Evolutionary conservation across 2,329 filamentous ascomycete genomes (phyloP), one percentile per base, ranked within the genome.

Genomic region (Exophiala mesophila): DNA sequence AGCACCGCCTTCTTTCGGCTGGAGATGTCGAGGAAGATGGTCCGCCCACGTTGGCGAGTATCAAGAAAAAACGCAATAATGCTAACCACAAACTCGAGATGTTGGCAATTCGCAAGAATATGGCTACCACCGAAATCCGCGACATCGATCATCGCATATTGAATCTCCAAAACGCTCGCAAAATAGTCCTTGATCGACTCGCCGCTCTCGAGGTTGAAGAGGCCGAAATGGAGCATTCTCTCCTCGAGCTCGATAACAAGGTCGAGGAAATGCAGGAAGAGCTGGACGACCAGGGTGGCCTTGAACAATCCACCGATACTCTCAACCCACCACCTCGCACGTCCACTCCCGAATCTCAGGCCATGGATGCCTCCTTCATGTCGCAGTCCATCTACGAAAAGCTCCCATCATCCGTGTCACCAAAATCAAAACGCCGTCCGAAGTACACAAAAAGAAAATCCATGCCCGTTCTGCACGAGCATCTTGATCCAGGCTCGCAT

Each of bases 321-420:
- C 34, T 50, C 34, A 41, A 50, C 31, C 15, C 62, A 58, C 15
- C 62, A 58, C 17, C 68, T 61, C 30, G 62, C 62, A 5, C 62
- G 58, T 39, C 62, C 62, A 39, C 62, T 53, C 13, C 84, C 60
- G 65, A 83, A 56, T 48, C 53, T 10, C 70, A 68, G 28, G 66
- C 66, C 35, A 68, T 69, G 57, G 70, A 74, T 53, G 70, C 71
- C 4, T 76, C 77, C 1, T 98, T 97, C 70, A 97, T 97, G 92
- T 96, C 92, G 3, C 88, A 96, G 63, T 96, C 89, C 9, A 87
- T 98, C 55, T 98, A 97, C 63, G 85, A 94, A 55, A 96, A 96
- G 65, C 70, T 98, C 6, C 87, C 89, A 0, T 67, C 70, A 2
- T 45, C 48, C 15, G 20, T 42, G 12, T 51, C 51, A n/a, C 71